Conservation (phyloP, 2,329 filamentous ascomycete genomes). For the Cordyceps cateniannulata region DNA sequence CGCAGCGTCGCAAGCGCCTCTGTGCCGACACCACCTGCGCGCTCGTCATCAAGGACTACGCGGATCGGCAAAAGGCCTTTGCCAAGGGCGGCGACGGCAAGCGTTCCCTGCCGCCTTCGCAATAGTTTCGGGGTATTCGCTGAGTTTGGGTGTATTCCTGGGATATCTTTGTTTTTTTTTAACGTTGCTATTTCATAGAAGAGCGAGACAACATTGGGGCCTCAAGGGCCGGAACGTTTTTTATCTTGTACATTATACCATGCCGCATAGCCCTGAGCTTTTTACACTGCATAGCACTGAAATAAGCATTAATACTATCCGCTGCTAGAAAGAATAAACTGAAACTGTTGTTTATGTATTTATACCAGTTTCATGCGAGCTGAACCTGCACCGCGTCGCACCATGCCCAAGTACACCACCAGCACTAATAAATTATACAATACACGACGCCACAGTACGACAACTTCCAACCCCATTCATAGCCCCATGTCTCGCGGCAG, state of each 20-base stretch:
- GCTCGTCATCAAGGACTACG: conserved; percentile 75
- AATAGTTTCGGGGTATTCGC: conserved; percentile 9
- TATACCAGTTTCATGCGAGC: not conserved
- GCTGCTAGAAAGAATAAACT: too few species aligned
- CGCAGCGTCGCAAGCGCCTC: conserved; percentile 65
- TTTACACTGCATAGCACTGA: not conserved
- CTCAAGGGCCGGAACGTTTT: not conserved
- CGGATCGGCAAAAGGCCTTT: conserved; percentile 54
- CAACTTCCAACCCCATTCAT: not conserved
- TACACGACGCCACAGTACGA: not conserved
- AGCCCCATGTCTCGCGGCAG: too few species aligned
- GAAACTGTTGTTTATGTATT: not conserved
- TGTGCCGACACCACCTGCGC: conserved; percentile 84
- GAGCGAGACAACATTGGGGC: not conserved
- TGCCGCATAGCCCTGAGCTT: not conserved
- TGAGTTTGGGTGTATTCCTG: too few species aligned
- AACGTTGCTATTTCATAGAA: not conserved
- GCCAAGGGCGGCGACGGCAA: conserved; percentile 29
- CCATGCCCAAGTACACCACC: too few species aligned
- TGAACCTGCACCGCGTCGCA: too few species aligned
- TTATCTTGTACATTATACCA: not conserved
- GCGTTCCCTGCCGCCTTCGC: conserved; percentile 16
- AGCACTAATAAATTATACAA: not conserved
- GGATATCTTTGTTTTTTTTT: not conserved
- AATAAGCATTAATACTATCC: not conserved